A percentile compares a stretch with the other conserved stretches of the same genome.
phyloP scores from a whole-genome alignment of 805 yeast genomes.

The Schwanniomyces pseudopolymorphus region DNA sequence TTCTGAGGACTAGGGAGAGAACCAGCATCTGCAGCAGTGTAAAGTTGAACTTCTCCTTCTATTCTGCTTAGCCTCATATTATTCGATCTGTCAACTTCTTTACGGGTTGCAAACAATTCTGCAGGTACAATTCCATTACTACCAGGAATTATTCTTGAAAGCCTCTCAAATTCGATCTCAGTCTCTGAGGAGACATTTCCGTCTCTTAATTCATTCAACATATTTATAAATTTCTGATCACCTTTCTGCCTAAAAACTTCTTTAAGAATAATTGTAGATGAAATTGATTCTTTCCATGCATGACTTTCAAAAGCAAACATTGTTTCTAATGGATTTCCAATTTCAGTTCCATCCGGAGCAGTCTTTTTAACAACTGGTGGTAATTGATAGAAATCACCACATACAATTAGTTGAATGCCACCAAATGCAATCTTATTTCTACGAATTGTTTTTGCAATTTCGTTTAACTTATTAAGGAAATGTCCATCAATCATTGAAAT shows the following conservation, averaged over 20 bases:
- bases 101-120: constrained; percentile 68
- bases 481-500: constrained; percentile 77
- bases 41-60: constrained; percentile 44
- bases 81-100: constrained; percentile 71
- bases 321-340: constrained; percentile 16
- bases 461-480: constrained; percentile 61
- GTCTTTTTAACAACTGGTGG: constrained; percentile 62
- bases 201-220: constrained; percentile 73
- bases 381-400: constrained; percentile 81
- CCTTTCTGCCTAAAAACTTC: constrained; percentile 78
- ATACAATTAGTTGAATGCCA: constrained; percentile 71
- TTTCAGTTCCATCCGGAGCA: constrained; percentile 25
- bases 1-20: constrained; percentile 40
- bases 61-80: constrained; percentile 45
- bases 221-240: constrained; percentile 64
- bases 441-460: constrained; percentile 54
- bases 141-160: constrained; percentile 51
- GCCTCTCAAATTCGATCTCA: constrained; percentile 46
- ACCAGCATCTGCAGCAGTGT: constrained; percentile 58
- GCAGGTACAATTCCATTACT: constrained; percentile 69
- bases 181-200: constrained; percentile 57
- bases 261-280: constrained; percentile 55
- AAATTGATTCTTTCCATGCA: constrained; percentile 61
- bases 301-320: constrained; percentile 64
- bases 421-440: constrained; percentile 62